Base-by-base conservation (phyloP, 805 yeast species). In the Candida boidinii region DNA sequence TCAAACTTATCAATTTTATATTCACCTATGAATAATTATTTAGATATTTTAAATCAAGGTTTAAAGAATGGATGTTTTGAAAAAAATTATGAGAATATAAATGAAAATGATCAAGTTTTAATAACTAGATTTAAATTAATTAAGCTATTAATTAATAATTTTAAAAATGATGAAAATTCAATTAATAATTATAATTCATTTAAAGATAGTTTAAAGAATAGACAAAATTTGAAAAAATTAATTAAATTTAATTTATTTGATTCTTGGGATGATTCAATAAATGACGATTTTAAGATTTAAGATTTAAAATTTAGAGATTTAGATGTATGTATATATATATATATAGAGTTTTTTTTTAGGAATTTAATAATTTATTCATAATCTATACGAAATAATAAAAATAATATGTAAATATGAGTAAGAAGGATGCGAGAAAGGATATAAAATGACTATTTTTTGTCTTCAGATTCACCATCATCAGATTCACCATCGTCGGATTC, bases 21-120 rank as follows among this genome's bases (percentile, higher is more conserved):
- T 26, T 39, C 54, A 2, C 58, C 59, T 1, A 16, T 13, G 6
- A 14, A 21, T 4, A 28, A 29, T 12, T 28, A 33, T 15, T 14
- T 46, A 1, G 68, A 72, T 37, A 62, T 70, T 1, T 52, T 79
- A 10, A 63, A 71, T 26, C 70, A 70, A 42, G 86, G 85, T 0
- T 71, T 78, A 4, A 73, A 66, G 38, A 74, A 74, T 39, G 88
- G 90, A 0, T 63, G 66, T 15, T 63, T 51, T 34, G 39, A 64
- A 1, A 76, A 72, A 41, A 65, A 55, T 24, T 58, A 54, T 29
- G 64, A 66, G n/a, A n/a, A n/a, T n/a, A n/a, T n/a, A n/a, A n/a
- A n/a, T 24, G 48, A 45, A 13, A 60, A 65, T 12, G 74, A 76
- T 5, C 38, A 35, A 18, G 28, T 38, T 22, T 36, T 36, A 11